Evolutionary conservation across 306 rosid genomes (phyloP), one percentile per base, ranked within the genome.

Genomic region (Vigna mungo): DNA sequence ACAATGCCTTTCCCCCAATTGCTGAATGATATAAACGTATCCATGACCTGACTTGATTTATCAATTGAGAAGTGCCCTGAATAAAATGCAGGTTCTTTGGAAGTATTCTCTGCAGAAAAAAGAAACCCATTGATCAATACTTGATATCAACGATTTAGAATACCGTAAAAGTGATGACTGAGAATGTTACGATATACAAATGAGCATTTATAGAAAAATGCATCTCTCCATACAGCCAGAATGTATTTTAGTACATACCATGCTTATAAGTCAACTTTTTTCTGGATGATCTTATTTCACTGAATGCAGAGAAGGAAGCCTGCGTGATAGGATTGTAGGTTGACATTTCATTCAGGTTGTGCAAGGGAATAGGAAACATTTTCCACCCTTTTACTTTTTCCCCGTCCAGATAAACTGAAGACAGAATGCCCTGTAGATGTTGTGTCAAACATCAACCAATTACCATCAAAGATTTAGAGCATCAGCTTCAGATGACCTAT

Each of bases 1-100:
- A 85, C 97, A 70, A 95, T 59, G 75, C 98, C 98, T 87, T 92
- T 95, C 10, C 91, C 87, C 98, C 96, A 92, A 6, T 86, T 92
- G 6, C 49, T 79, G 75, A 95, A 84, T 78, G 98, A 92, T 66
- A 95, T 32, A 79, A 78, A 95, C 21, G 97, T 90, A 79, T 95
- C 98, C 87, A 86, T 88, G 75, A 81, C 52, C 59, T 73, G 69
- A 74, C 85, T 82, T 43, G 68, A 85, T 73, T 89, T 76, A 48
- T 85, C 88, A 46, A 95, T 78, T 64, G 81, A 81, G 85, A 95
- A 92, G 67, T 51, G 84, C 21, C 98, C 98, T 3, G 80, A 74
- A 83, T 89, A 95, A 74, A 95, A 84, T 9, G 96, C 88, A 9
- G 98, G 97, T 82, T 82, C 93, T 52, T 80, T 81, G 25, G 84